Evolutionary conservation across 2,329 filamentous ascomycete species (phyloP).

Genomic region (Moelleriella libera): DNA sequence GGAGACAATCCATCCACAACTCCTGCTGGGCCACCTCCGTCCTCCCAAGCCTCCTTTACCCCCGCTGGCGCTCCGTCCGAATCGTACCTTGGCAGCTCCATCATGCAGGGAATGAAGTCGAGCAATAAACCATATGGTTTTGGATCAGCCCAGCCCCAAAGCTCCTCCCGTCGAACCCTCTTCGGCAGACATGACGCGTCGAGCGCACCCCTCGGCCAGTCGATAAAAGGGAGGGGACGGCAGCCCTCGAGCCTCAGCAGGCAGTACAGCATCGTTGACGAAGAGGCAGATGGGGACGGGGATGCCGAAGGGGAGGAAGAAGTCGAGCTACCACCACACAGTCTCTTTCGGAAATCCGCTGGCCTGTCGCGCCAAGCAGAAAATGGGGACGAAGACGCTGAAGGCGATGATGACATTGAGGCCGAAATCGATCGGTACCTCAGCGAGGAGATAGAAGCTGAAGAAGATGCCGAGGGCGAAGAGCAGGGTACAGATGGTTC

Average conservation of each 20-base stretch:
- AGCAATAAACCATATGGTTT: slow-evolving; percentile 25
- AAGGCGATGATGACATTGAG: slow-evolving; percentile 15
- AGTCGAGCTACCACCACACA: slow-evolving; percentile 16
- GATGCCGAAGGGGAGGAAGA: slow-evolving; percentile 20
- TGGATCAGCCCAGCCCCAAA: slow-evolving; percentile 14
- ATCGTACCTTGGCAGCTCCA: slow-evolving; percentile 39
- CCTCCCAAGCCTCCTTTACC: slow-evolving; percentile 39
- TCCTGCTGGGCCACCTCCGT: slow-evolving; percentile 35
- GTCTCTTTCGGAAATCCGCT: slow-evolving; percentile 16
- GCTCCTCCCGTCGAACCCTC: slow-evolving; percentile 18
- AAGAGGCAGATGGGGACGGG: slow-evolving; percentile 16
- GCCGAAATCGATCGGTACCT: slow-evolving; percentile 22
- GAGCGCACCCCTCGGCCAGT: slow-evolving; percentile 32
- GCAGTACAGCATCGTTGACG: slow-evolving; percentile 19
- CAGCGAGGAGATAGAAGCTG: slow-evolving; percentile 21
- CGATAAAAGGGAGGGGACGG: slow-evolving; percentile 25
- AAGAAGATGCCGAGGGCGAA: slow-evolving; percentile 21
- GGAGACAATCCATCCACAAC: slow-evolving; percentile 36
- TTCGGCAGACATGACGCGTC: slow-evolving; percentile 21
- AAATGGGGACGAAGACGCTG: slow-evolving; percentile 11
- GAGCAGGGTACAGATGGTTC: slow-evolving; percentile 23
- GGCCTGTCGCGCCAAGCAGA: slow-evolving; percentile 5
- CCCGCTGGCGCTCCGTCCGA: slow-evolving; percentile 41
- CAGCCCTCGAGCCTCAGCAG: slow-evolving; percentile 38
- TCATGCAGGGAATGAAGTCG: slow-evolving; percentile 27